Percentiles rank a stretch among this genome's conserved stretches.
Evolutionary conservation across 31 red algal genomes (phyloP).

Genomic region (Endocladia muricata): DNA sequence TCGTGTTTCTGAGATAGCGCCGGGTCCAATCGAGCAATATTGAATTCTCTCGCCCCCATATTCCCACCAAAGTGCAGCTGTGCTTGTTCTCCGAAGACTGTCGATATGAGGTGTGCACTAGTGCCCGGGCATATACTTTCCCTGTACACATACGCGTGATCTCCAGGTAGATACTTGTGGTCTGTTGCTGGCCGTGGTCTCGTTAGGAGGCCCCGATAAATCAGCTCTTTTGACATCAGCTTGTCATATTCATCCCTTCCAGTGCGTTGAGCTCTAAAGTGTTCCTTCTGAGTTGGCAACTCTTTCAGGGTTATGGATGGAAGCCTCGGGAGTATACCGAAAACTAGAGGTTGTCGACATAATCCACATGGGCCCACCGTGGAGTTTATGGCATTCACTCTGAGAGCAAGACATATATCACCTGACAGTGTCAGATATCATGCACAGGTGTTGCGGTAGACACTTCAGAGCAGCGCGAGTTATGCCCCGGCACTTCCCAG

Average conservation of each 20-base stretch:
- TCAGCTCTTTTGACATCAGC: neutral
- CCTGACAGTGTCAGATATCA: neutral
- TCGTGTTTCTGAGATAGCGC: neutral
- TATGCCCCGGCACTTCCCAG: conserved; percentile 10
- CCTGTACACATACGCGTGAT: conserved; percentile 5
- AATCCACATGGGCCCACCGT: conserved; percentile 8
- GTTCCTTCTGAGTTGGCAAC: neutral
- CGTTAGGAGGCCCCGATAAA: neutral
- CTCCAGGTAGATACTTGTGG: neutral
- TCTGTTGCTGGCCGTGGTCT: neutral
- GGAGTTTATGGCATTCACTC: conserved; percentile 4
- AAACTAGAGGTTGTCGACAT: neutral
- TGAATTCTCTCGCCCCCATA: neutral
- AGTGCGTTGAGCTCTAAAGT: neutral
- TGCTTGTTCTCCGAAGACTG: neutral
- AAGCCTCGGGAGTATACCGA: conserved; percentile 5
- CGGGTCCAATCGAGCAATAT: neutral
- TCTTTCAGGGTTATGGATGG: neutral
- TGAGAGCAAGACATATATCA: neutral
- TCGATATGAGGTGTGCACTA: neutral
- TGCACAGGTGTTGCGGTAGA: neutral
- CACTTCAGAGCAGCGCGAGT: neutral
- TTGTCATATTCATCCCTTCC: conserved; percentile 12
- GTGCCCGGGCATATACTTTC: conserved; percentile 2
- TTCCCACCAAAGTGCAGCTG: conserved; percentile 19